phyloP scores from a whole-genome alignment of 1,284 basidiomycete species.

The Cronartium quercuum region DNA sequence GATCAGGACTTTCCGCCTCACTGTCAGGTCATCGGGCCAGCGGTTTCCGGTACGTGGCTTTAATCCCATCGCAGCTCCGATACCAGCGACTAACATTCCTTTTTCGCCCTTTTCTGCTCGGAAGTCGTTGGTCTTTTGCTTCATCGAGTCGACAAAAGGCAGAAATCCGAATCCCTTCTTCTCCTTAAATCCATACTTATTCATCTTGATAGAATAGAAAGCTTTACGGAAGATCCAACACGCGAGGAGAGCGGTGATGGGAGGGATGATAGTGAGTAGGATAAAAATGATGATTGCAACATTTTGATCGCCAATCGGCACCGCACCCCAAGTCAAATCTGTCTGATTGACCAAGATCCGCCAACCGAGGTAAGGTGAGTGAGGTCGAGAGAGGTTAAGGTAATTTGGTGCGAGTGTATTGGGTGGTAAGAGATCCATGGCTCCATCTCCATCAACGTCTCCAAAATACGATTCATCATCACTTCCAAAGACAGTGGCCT shows the following conservation, averaged over 20 bases:
- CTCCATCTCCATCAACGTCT: constrained; percentile 73
- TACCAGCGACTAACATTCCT: constrained; percentile 27
- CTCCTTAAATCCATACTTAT: constrained; percentile 52
- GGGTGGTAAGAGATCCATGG: constrained; percentile 79
- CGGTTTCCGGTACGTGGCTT: constrained; percentile 56
- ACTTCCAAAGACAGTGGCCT: constrained; percentile 78
- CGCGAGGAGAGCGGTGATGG: constrained; percentile 73
- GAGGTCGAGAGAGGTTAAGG: constrained; percentile 67
- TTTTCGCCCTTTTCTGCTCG: constrained; percentile 26
- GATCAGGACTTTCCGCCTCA: constrained; percentile 80
- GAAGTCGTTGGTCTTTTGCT: constrained; percentile 25
- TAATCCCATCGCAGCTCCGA: constrained; percentile 32
- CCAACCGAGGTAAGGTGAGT: constrained; percentile 68
- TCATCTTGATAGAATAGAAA: constrained; percentile 89
- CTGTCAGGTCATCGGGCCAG: constrained; percentile 83
- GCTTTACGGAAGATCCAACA: constrained; percentile 84
- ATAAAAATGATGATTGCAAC: constrained; percentile 78
- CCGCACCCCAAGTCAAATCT: constrained; percentile 66
- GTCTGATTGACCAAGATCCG: constrained; percentile 69
- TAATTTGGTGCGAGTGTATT: constrained; percentile 75
- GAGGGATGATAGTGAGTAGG: constrained; percentile 68
- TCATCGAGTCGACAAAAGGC: constrained; percentile 33
- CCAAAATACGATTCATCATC: constrained; percentile 79
- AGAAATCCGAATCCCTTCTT: constrained; percentile 20
- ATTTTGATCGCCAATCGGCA: constrained; percentile 70